Conservation (phyloP, 2,329 filamentous ascomycete species). For the Ciborinia camelliae region DNA sequence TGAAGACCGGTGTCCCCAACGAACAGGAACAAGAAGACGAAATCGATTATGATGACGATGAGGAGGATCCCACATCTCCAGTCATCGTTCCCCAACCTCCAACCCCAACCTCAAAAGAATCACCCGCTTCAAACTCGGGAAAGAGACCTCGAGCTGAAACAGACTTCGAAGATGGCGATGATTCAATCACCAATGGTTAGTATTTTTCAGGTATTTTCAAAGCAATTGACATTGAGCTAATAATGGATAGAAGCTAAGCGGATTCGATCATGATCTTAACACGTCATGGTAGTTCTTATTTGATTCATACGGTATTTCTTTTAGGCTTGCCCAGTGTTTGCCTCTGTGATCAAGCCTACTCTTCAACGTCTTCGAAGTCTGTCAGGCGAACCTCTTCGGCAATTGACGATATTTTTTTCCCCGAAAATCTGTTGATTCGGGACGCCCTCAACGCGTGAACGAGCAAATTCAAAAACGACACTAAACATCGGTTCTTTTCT, state of each 20-base stretch:
- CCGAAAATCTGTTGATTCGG: background rate
- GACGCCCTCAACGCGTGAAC: background rate
- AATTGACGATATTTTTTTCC: background rate
- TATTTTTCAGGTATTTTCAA: background rate
- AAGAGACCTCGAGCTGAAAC: constrained; percentile 34
- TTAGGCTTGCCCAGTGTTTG: constrained; percentile 12
- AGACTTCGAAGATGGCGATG: constrained; percentile 27
- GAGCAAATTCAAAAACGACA: background rate
- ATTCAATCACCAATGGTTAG: constrained; percentile 29
- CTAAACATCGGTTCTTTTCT: background rate
- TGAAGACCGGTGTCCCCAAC: constrained; percentile 36
- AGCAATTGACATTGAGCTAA: constrained; percentile 24
- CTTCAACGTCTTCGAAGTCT: constrained; percentile 17
- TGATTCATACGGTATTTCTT: background rate
- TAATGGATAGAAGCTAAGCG: constrained; percentile 36
- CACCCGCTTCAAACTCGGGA: constrained; percentile 24
- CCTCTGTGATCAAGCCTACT: background rate
- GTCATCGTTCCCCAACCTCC: constrained; percentile 9
- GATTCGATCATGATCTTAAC: constrained; percentile 29
- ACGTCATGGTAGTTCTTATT: background rate
- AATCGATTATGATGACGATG: constrained; percentile 34
- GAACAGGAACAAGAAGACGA: constrained; percentile 32
- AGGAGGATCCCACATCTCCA: constrained; percentile 11
- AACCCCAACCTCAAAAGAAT: constrained; percentile 13
- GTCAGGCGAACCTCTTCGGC: background rate